These are phyloP conservation scores for Mycena alexandri DNA, from an alignment of 768 basidiomycete genomes.

Conservation along the genomic window DNA sequence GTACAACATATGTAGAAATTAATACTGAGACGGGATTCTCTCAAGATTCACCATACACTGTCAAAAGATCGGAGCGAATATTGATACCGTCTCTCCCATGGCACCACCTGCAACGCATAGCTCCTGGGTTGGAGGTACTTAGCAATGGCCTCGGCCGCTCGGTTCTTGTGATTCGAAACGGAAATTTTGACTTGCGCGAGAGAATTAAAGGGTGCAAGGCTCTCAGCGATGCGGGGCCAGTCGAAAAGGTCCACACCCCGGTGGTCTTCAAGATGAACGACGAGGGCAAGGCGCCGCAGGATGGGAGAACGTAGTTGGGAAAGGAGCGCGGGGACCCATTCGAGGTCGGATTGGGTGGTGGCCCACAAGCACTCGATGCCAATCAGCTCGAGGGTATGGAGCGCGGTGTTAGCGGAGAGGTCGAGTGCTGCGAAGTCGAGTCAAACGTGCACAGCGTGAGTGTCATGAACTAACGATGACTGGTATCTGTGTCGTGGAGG, in stretches of 20 bases:
- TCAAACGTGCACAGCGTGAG: neutral
- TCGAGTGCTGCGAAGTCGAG: slow-evolving; percentile 10
- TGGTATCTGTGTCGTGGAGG: neutral
- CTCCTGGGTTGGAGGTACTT: neutral
- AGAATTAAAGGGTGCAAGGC: neutral
- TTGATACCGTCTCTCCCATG: slow-evolving; percentile 2
- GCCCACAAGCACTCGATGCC: neutral
- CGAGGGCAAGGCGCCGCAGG: slow-evolving; percentile 11
- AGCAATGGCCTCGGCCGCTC: slow-evolving; percentile 7
- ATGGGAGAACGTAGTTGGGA: neutral
- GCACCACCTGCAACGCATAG: slow-evolving; percentile 1
- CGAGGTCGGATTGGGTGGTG: neutral
- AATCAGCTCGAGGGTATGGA: slow-evolving; percentile 19
- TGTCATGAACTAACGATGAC: slow-evolving; percentile 6
- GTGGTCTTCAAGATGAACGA: neutral
- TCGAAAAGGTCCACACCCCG: slow-evolving; percentile 1
- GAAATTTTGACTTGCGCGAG: slow-evolving; percentile 4
- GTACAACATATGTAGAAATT: too few species aligned
- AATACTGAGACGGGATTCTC: too few species aligned
- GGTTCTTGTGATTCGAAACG: slow-evolving; percentile 11
- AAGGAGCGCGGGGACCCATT: slow-evolving; percentile 23
- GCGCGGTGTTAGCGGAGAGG: neutral
- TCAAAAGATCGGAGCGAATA: too few species aligned
- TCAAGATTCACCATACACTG: too few species aligned
- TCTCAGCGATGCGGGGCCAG: slow-evolving; percentile 6